A percentile compares a stretch with the other conserved stretches of the same genome.
Evolutionary conservation across 2,329 filamentous ascomycete species (phyloP).

Genomic region (Ophiocordyceps polyrhachis-furcata): DNA sequence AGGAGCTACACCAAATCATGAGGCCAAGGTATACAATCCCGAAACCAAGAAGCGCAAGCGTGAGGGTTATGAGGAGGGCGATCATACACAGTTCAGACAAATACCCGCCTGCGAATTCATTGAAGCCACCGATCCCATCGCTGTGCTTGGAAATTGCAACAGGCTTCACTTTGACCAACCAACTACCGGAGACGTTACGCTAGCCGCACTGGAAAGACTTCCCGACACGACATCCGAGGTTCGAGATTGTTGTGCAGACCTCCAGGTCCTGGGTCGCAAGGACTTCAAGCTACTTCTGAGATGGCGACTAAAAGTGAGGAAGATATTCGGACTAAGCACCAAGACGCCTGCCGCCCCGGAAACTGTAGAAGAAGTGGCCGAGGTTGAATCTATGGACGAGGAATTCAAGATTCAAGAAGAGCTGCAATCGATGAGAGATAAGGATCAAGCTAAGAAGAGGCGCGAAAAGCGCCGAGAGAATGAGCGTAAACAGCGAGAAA

Average conservation of each 20-base stretch:
- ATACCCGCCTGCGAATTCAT: slow-evolving; percentile 82
- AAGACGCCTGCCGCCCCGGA: slow-evolving; percentile 42
- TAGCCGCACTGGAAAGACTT: slow-evolving; percentile 70
- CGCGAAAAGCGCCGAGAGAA: slow-evolving; percentile 76
- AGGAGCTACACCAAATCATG: slow-evolving; percentile 75
- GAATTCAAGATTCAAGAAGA: slow-evolving; percentile 83
- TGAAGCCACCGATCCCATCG: slow-evolving; percentile 80
- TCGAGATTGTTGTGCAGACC: slow-evolving; percentile 55
- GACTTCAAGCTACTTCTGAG: slow-evolving; percentile 81
- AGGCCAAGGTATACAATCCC: slow-evolving; percentile 95
- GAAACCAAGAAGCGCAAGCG: slow-evolving; percentile 95
- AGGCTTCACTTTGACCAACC: slow-evolving; percentile 65
- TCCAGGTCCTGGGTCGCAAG: slow-evolving; percentile 81
- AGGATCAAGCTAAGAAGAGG: slow-evolving; percentile 57
- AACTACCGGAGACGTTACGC: slow-evolving; percentile 65
- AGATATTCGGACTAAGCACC: slow-evolving; percentile 70
- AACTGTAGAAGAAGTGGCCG: slow-evolving; percentile 49
- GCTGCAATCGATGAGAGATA: slow-evolving; percentile 63
- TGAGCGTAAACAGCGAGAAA: slow-evolving; percentile 83
- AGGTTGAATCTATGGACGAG: slow-evolving; percentile 83
- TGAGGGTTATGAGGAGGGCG: slow-evolving; percentile 93
- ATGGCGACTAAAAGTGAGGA: slow-evolving; percentile 78
- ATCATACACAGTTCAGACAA: slow-evolving; percentile 85
- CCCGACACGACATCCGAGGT: slow-evolving; percentile 78
- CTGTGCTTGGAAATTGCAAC: slow-evolving; percentile 74